Conservation (phyloP, 1,139 yeast species). For the Suhomyces taliae region DNA sequence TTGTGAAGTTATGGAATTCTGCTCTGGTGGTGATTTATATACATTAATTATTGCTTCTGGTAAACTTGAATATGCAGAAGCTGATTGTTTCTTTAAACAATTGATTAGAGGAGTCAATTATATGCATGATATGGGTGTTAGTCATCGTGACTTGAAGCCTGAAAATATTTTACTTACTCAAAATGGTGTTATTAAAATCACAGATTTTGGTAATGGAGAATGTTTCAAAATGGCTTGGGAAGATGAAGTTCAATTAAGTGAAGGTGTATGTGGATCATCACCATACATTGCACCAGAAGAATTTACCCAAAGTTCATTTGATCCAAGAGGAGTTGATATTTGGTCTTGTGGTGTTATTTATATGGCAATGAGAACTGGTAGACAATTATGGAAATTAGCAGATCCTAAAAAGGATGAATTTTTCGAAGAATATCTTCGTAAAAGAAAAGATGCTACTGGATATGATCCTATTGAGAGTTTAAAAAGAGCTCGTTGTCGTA, state of each 20-base stretch:
- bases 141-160: slow-evolving; percentile 93
- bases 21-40: slow-evolving; percentile 93
- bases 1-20: slow-evolving; percentile 96
- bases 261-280: slow-evolving; percentile 83
- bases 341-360: slow-evolving; percentile 98
- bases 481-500: slow-evolving; percentile 82
- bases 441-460: slow-evolving; percentile 78
- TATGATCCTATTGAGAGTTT: slow-evolving; percentile 86
- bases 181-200: slow-evolving; percentile 78
- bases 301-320: slow-evolving; percentile 71
- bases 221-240: slow-evolving; percentile 99
- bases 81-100: slow-evolving; percentile 95
- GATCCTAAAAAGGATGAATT: slow-evolving; percentile 74
- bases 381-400: slow-evolving; percentile 90
- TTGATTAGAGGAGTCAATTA: slow-evolving; percentile 86
- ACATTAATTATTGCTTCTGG: slow-evolving; percentile 83
- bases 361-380: slow-evolving; percentile 98
- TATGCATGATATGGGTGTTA: slow-evolving; percentile 97
- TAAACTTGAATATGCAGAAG: slow-evolving; percentile 79
- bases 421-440: slow-evolving; percentile 67
- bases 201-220: slow-evolving; percentile 95
- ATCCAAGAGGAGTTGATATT: slow-evolving; percentile 87
- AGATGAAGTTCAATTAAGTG: slow-evolving; percentile 73
- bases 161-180: slow-evolving; percentile 84
- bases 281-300: slow-evolving; percentile 98